Conservation (phyloP, 345 rosid genomes). For the Sisymbrium altissimum region DNA sequence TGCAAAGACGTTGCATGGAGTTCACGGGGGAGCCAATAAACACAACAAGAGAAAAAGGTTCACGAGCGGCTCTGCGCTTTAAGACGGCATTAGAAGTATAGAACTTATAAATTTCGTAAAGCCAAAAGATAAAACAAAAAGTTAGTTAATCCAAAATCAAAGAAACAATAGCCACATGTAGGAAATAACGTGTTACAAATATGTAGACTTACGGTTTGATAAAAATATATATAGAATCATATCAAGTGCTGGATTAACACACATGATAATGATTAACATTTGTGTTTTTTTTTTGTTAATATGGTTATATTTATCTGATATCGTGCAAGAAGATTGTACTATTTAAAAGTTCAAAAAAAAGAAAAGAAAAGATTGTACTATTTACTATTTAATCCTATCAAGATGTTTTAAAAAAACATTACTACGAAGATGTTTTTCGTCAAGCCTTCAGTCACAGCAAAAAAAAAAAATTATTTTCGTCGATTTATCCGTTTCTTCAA, state of each 20-base stretch:
- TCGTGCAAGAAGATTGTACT: not conserved
- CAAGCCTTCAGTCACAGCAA: too few relatives aligned
- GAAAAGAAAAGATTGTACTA: not conserved
- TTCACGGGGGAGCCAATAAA: slow-evolving; percentile 28
- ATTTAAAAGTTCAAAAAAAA: too few relatives aligned
- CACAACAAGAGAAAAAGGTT: slow-evolving; percentile 7
- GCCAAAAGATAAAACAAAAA: slow-evolving; percentile 31
- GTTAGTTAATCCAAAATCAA: slow-evolving; percentile 12
- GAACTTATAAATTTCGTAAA: not conserved
- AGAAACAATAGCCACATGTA: slow-evolving; percentile 22
- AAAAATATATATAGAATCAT: not conserved
- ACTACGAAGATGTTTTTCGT: too few relatives aligned
- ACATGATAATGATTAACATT: not conserved
- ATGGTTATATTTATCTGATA: not conserved
- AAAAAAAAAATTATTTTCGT: too few relatives aligned
- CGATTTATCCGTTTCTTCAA: not conserved
- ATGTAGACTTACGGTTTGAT: not conserved
- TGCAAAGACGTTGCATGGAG: slow-evolving; percentile 1
- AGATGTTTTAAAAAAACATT: too few relatives aligned
- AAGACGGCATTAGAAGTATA: slow-evolving; percentile 21
- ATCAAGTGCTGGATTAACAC: not conserved
- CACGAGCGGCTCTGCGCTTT: slow-evolving; percentile 26
- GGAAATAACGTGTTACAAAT: not conserved
- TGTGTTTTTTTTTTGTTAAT: not conserved
- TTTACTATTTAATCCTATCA: too few relatives aligned